A percentile compares a stretch with the other conserved stretches of the same genome.
Conservation (phyloP, 352 stramenopile genomes). For the Pythium aquatile region DNA sequence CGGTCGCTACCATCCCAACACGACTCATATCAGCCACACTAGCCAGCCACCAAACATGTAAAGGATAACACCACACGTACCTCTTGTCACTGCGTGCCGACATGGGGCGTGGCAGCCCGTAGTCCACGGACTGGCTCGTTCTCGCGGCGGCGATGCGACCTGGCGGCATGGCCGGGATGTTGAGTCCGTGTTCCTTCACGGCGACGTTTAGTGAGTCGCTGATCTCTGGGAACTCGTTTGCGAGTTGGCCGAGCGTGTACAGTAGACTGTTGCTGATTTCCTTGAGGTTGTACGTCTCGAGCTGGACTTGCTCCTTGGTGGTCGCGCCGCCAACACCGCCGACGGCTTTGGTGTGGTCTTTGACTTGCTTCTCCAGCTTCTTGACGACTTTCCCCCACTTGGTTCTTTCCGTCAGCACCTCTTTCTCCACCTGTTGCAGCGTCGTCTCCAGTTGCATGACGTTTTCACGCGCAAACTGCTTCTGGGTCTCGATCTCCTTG, state of each 20-base stretch:
- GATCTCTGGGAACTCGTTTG: constrained; percentile 93
- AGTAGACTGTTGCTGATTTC: constrained; percentile 87
- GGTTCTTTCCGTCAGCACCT: constrained; percentile 59
- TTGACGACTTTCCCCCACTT: constrained; percentile 74
- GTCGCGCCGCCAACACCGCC: constrained; percentile 23
- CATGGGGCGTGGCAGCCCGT: constrained; percentile 46
- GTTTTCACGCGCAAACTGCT: constrained; percentile 65
- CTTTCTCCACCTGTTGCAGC: constrained; percentile 63
- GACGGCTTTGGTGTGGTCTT: constrained; percentile 50
- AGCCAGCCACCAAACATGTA: neutral
- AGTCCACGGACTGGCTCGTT: constrained; percentile 33
- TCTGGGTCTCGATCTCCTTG: constrained; percentile 65
- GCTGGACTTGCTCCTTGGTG: constrained; percentile 82
- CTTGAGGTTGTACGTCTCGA: constrained; percentile 71
- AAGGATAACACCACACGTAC: constrained; percentile 23
- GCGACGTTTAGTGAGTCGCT: constrained; percentile 69
- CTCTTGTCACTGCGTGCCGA: constrained; percentile 73
- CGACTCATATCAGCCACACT: constrained; percentile 5
- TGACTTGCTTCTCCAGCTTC: constrained; percentile 65
- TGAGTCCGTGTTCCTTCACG: constrained; percentile 75
- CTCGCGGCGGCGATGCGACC: constrained; percentile 54
- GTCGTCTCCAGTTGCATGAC: constrained; percentile 57
- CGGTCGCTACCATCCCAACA: constrained; percentile 36
- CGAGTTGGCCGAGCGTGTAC: constrained; percentile 91
- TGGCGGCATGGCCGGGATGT: constrained; percentile 73